Evolutionary conservation across 2,329 filamentous ascomycete species (phyloP), one percentile per base, ranked within the genome.

Genomic region (Aureobasidium namibiae): DNA sequence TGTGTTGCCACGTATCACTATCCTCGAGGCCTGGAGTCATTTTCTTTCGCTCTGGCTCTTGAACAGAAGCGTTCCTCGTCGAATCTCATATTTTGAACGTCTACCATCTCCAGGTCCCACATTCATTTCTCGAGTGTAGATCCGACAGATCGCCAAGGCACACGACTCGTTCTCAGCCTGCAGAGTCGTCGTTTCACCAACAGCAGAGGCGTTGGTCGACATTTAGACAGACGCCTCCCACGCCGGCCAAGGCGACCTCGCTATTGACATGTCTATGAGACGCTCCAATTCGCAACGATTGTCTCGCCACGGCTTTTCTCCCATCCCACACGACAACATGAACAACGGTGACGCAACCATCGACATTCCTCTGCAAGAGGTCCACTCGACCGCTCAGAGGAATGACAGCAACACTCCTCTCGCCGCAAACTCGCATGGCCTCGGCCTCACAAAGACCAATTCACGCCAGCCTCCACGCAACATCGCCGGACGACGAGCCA

Each of bases 361-460:
- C 65, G 79, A 85, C 64, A 87, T 87, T 56, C 84, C 84, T 8
- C 74, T 87, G 63, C 78, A 82, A 64, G 77, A 75, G 49, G 79
- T 84, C 41, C 70, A 74, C 39, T 74, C 72, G 42, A 74, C 66
- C 10, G 61, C 66, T 9, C 63, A 77, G 46, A 76, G 74, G 59
- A 71, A 73, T 44, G 67, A 67, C 33, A 66, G 67, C 61, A 71
- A 69, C 21, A 68, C 72, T 10, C 72, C 73, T 7, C 50, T 63
- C 18, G 50, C 50, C 26, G 31, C 46, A 44, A 42, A 60, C 33
- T n/a, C n/a, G n/a, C n/a, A n/a, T n/a, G 45, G 21, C 29, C 46
- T 36, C 16, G 39, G 31, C 36, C 54, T 60, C 57, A 48, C 61
- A 23, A 61, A 59, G 29, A 62, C 68, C 61, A 34, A 62, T 59